phyloP scores from a whole-genome alignment of 1,284 basidiomycete genomes.

The Chondrostereum purpureum region DNA sequence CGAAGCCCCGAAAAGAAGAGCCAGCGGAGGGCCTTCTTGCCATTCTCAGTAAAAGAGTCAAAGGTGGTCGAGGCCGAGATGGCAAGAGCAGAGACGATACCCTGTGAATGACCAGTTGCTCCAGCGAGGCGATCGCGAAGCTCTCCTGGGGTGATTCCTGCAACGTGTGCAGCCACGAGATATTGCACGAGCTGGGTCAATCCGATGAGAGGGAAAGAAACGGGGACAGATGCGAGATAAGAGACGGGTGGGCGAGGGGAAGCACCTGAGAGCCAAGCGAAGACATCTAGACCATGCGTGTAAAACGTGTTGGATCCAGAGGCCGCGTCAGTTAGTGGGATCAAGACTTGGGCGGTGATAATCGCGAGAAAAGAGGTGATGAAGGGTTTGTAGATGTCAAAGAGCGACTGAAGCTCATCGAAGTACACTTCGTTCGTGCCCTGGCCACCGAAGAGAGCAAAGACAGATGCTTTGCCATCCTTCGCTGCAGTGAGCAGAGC shows the following conservation, averaged over 20 bases:
- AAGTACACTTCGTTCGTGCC: conserved; percentile 98
- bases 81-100: conserved; percentile 87
- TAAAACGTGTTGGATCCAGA: conserved; percentile 62
- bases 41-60: conserved; percentile 71
- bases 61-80: conserved; percentile 77
- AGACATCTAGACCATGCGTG: conserved; percentile 74
- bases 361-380: conserved; percentile 65
- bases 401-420: conserved; percentile 89
- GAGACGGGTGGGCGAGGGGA: conserved; percentile 67
- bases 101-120: conserved; percentile 95
- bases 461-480: conserved; percentile 73
- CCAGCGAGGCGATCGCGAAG: conserved; percentile 75
- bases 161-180: conserved; percentile 71
- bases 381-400: conserved; percentile 87
- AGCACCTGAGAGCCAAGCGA: conserved; percentile 78
- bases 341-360: conserved; percentile 63
- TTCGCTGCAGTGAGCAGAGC: conserved; percentile 72
- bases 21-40: conserved; percentile 82
- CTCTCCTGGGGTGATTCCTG: conserved; percentile 73
- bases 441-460: conserved; percentile 97
- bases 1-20: conserved; percentile 92
- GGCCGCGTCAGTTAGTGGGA: conserved; percentile 64
- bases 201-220: conserved; percentile 94
- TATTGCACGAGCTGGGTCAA: conserved; percentile 95
- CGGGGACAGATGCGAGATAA: conserved; percentile 94